Base-by-base conservation (phyloP, 129 eudicot species). In the Pittosporum tobira region DNA sequence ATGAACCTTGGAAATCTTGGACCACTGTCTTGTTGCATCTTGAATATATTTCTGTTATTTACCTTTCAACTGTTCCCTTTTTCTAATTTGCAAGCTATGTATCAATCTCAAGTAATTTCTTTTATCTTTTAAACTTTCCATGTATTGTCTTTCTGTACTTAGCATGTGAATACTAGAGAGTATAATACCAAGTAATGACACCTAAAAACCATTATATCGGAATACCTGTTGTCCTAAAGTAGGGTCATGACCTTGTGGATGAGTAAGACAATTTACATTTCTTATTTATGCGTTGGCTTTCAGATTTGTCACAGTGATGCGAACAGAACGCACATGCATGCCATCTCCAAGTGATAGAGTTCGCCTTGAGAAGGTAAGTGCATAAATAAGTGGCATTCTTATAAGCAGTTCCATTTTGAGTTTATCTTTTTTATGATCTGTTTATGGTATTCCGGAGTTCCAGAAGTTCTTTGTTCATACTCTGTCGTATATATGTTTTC, bases 241-340 rank as follows among this genome's bases (percentile, higher is more conserved):
- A 15, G 28, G n/a, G 23, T 5, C 14, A 9, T 20, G 63, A 13
- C 24, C 48, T 31, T 63, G 58, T 49, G 23, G n/a, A 9, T 48
- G 23, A 48, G 7, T 13, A 48, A 30, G 27, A 34, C 48, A 2
- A 9, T 51, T 22, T 20, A 12, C 14, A 60, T 1, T 60, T 26
- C 0, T 2, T 52, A n/a, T 60, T 37, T 19, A 29, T 61, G 14
- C 65, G 34, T 48, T 69, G 23, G 26, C 3, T 46, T 48, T 51
- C 85, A 91, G 98, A 69, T 78, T 83, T 78, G 94, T 91, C 44
- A 83, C 81, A 19, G 98, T 91, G 61, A 67, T 74, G 0, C 69
- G 64, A 69, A 78, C 95, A 22, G 79, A 73, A 25, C 81, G 77
- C 63, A 80, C 95, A 5, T 57, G 79, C 38, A 78, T 91, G 85